Evolutionary conservation across 805 yeast genomes (phyloP).

Genomic region (Pichia californica): DNA sequence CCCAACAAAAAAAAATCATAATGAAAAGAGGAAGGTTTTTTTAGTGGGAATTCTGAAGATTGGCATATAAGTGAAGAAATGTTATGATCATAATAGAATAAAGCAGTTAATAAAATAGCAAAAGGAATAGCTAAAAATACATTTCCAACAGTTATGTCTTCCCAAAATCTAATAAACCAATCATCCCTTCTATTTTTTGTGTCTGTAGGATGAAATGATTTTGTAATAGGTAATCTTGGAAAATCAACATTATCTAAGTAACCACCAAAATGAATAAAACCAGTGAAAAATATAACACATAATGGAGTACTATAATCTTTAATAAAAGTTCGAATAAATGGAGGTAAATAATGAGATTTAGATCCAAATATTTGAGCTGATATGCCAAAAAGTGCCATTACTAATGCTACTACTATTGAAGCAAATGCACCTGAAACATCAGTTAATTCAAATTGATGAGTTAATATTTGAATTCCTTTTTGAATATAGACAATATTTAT

Average conservation of each 20-base stretch:
- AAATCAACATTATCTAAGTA: slow-evolving; percentile 50
- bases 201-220: slow-evolving; percentile 70
- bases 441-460: slow-evolving; percentile 53
- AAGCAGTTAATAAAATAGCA: slow-evolving; percentile 73
- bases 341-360: slow-evolving; percentile 54
- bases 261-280: slow-evolving; percentile 90
- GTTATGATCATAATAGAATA: slow-evolving; percentile 93
- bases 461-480: slow-evolving; percentile 80
- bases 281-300: slow-evolving; percentile 83
- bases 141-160: slow-evolving; percentile 57
- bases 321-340: slow-evolving; percentile 57
- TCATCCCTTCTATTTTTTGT: slow-evolving; percentile 41
- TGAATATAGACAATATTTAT: slow-evolving; percentile 83
- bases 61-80: slow-evolving; percentile 93
- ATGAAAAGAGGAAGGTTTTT: slow-evolving; percentile 86
- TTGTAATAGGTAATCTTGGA: slow-evolving; percentile 59
- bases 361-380: slow-evolving; percentile 51
- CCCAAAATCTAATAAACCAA: slow-evolving; percentile 79
- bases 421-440: slow-evolving; percentile 43
- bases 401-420: slow-evolving; percentile 63
- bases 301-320: slow-evolving; percentile 84
- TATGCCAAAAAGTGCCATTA: slow-evolving; percentile 77
- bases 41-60: slow-evolving; percentile 69
- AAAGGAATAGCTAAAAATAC: slow-evolving; percentile 90
- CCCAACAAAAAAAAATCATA: slow-evolving; percentile 88